Base-by-base conservation (phyloP, 345 rosid genomes). In the Nephelium lappaceum region DNA sequence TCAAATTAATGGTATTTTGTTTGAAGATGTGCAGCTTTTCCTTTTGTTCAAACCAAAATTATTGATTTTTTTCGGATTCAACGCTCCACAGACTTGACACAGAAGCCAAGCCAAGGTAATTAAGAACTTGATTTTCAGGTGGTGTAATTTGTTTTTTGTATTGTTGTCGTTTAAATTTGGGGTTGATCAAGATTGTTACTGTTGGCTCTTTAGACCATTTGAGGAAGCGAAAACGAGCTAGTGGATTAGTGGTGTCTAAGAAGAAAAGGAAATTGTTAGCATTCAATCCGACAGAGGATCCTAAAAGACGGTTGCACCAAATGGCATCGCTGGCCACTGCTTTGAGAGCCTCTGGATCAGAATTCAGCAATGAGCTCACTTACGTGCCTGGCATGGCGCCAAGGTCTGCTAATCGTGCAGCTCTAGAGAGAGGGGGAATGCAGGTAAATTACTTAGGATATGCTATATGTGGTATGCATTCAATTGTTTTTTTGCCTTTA, bases 251-350 rank as follows among this genome's bases (percentile, higher is more conserved):
- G 36, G 75, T 89, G 84, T 89, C 92, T 39, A 96, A 96, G 82
- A 96, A 88, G 89, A 96, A 85, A 82, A 85, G 97, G 57, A 92
- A 78, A 83, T 72, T 94, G 55, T 82, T 96, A 78, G 89, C 93
- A 2, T 94, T 85, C 81, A 82, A n/a, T 72, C 95, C 99, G 68
- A 84, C 85, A 12, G 87, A 85, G 73, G 94, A 94, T 84, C 91
- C 88, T 16, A 78, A 81, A 19, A 79, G 91, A 78, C 90, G 92
- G 73, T 74, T 94, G 55, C 85, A 85, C 80, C 99, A 96, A 81
- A 96, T 96, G 98, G 94, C 95, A 39, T 91, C 99, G 19, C 89
- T 96, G 7, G 99, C 99, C 6, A 86, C 95, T 5, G 98, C 99
- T 2, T 83, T 96, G 80, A 88, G 80, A 71, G 85, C 98, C 18